Conservation (phyloP, 177 flowering plant species). For the Vitis hybrid region DNA sequence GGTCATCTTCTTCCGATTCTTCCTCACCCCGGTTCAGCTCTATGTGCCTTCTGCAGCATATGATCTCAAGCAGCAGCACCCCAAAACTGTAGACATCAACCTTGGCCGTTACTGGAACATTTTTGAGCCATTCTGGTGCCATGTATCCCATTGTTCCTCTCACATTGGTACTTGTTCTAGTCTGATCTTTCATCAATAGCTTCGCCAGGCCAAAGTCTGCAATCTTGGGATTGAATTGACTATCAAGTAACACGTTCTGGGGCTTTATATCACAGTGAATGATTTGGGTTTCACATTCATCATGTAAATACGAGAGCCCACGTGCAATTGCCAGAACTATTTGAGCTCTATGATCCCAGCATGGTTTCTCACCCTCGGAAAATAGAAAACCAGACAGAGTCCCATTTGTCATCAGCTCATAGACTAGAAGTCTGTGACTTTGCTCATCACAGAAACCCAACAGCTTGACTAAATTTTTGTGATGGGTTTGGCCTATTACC, state of each 20-base stretch:
- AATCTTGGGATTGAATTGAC: slow-evolving; percentile 12
- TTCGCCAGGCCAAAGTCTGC: slow-evolving; percentile 35
- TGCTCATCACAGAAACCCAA: slow-evolving; percentile 20
- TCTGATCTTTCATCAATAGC: slow-evolving; percentile 22
- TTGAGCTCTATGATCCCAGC: slow-evolving; percentile 24
- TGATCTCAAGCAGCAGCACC: slow-evolving; percentile 32
- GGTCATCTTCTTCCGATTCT: slow-evolving; percentile 7
- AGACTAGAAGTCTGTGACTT: slow-evolving; percentile 14
- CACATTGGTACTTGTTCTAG: slow-evolving; percentile 18
- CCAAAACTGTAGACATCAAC: slow-evolving; percentile 40
- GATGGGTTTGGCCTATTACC: slow-evolving; percentile 23
- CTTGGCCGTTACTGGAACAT: slow-evolving; percentile 22
- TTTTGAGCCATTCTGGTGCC: slow-evolving; percentile 33
- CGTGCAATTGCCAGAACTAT: slow-evolving; percentile 28
- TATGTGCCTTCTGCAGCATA: slow-evolving; percentile 14
- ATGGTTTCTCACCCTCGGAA: slow-evolving; percentile 7
- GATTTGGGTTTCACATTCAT: no score
- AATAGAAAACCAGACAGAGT: slow-evolving; percentile 15
- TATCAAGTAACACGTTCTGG: slow-evolving; percentile 30
- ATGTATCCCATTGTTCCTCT: slow-evolving; percentile 38
- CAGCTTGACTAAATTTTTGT: slow-evolving; percentile 19
- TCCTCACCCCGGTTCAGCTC: slow-evolving; percentile 11
- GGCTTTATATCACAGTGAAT: slow-evolving; percentile 31
- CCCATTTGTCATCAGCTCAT: slow-evolving; percentile 27
- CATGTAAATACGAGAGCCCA: slow-evolving; percentile 19